Percentiles rank a stretch among this genome's conserved stretches.
These are phyloP conservation scores for Geotrichum restrictum DNA, from an alignment of 1,139 yeast species.

Conservation along the genomic window DNA sequence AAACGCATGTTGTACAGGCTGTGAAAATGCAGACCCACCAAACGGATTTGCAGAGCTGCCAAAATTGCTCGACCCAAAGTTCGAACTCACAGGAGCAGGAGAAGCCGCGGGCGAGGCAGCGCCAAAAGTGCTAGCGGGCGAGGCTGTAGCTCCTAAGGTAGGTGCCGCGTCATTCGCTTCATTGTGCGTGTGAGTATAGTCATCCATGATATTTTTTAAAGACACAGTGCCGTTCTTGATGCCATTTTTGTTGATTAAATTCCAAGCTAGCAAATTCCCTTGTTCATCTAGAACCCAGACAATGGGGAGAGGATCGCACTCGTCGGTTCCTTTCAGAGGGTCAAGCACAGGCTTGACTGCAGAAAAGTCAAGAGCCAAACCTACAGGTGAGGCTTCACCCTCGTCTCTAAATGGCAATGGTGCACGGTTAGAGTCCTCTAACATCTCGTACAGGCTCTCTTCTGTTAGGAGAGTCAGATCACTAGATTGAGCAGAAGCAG, in stretches of 20 bases:
- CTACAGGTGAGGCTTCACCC: constrained; percentile 63
- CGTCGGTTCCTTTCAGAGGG: constrained; percentile 59
- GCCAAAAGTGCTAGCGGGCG: not conserved
- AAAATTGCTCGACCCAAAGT: too few relatives aligned
- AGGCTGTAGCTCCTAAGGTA: not conserved
- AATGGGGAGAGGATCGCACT: constrained; percentile 54
- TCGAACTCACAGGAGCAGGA: too few relatives aligned
- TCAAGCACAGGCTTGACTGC: constrained; percentile 45
- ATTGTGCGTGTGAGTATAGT: constrained; percentile 4
- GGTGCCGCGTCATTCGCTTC: constrained; percentile 1
- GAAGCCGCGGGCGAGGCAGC: too few relatives aligned
- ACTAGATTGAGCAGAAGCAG: constrained; percentile 61
- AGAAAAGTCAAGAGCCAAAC: constrained; percentile 58
- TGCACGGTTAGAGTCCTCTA: constrained; percentile 69
- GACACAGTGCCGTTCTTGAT: constrained; percentile 23
- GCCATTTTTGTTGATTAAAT: constrained; percentile 45
- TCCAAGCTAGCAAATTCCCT: constrained; percentile 63
- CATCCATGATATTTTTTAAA: constrained; percentile 12
- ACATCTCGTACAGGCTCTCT: constrained; percentile 41
- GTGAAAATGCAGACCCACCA: not conserved
- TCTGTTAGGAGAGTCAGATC: constrained; percentile 50
- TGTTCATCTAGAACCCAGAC: constrained; percentile 58
- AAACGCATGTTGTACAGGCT: not conserved
- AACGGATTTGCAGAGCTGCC: not conserved
- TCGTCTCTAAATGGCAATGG: constrained; percentile 65